phyloP scores from a whole-genome alignment of 345 rosid genomes.

The Euphorbia peplus region DNA sequence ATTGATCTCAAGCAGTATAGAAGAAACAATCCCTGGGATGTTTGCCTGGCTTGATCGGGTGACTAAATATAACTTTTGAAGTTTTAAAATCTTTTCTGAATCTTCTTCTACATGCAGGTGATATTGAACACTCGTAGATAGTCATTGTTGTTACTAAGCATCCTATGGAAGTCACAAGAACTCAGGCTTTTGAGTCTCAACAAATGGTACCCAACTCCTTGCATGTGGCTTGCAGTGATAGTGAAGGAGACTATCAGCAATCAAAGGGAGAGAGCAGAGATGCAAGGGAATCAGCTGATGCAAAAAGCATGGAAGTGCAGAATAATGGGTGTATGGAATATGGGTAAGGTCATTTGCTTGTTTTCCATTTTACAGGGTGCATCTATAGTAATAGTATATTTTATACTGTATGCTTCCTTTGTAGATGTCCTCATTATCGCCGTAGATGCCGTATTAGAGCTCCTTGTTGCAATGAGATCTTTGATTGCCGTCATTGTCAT shows the following conservation, averaged over 20 bases:
- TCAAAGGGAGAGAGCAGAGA: constrained; percentile 19
- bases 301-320: constrained; percentile 21
- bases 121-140: constrained; percentile 37
- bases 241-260: constrained; percentile 24
- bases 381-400: no score
- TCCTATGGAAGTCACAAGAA: constrained; percentile 40
- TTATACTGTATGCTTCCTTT: constrained; percentile 9
- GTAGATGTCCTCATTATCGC: constrained; percentile 69
- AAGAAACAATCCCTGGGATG: constrained; percentile 60
- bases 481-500: constrained; percentile 91
- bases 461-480: constrained; percentile 80
- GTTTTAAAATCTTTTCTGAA: constrained; percentile 40
- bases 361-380: not conserved
- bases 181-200: constrained; percentile 18
- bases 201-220: constrained; percentile 16
- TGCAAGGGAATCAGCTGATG: constrained; percentile 19
- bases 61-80: constrained; percentile 29
- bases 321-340: constrained; percentile 58
- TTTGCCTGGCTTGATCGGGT: constrained; percentile 59
- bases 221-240: constrained; percentile 7
- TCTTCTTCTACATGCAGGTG: constrained; percentile 55
- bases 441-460: constrained; percentile 77
- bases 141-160: constrained; percentile 21
- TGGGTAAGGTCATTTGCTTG: constrained; percentile 43
- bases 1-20: constrained; percentile 56